Base-by-base conservation (phyloP, 352 stramenopile species). In the Globisporangium radiosum region DNA sequence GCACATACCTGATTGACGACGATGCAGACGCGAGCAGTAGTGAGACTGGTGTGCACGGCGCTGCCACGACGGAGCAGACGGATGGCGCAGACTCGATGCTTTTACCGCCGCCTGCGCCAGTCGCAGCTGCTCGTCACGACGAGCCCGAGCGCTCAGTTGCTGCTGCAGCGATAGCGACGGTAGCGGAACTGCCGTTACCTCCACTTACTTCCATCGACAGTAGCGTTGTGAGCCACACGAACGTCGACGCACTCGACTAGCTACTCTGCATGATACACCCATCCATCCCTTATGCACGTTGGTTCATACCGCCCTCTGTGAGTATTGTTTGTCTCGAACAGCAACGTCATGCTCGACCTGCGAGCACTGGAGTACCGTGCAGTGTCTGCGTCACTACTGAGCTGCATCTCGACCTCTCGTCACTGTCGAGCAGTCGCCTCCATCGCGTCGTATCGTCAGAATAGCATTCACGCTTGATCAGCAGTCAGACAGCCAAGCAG, bases 181-280 rank as follows among this genome's bases (percentile, higher is more conserved):
- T 3, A 13, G 7, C 40, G 40, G 7, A 8, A 13, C 45, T 25
- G n/a, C n/a, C 45, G 25, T 2, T 50, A 7, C 6, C 45, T 36
- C 15, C n/a, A 44, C 40, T 44, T 44, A 13, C 40, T 8, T 50
- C 5, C 17, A 0, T 17, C 60, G 7, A n/a, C 54, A 13, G 14
- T 25, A 9, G 48, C 37, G 38, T 43, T 13, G 7, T 17, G 7
- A 56, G 11, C 25, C 68, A 74, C 37, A 88, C 75, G 9, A 73
- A 85, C 44, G 73, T 87, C 11, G 63, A 82, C 47, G 77, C 76
- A 36, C 66, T 87, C 0, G 77, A 87, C 57, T 87, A 60, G 63
- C 11, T 6, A 14, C 4, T 33, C 33, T 43, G 4, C 4, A 4
- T 54, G 11, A 1, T 14, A 5, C 38, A 36, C 2, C 6, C 5